These are phyloP conservation scores for Dictyostelium intermedium DNA, from an alignment of 78 protist species.

Conservation along the genomic window DNA sequence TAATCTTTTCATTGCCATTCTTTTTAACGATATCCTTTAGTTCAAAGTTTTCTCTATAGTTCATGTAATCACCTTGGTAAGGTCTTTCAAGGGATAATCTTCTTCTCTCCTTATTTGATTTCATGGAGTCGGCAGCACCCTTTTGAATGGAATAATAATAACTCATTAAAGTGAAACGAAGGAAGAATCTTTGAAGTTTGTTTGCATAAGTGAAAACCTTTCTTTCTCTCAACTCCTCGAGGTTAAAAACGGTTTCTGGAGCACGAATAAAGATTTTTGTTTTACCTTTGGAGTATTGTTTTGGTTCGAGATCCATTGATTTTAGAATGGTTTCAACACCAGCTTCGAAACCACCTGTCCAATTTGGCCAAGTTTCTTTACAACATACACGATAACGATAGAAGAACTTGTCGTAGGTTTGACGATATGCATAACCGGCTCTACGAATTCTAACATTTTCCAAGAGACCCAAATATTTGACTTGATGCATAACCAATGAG, in stretches of 20 bases:
- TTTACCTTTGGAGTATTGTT: conserved; percentile 76
- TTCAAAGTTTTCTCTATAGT: conserved; percentile 80
- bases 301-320: conserved; percentile 57
- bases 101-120: conserved; percentile 71
- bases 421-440: conserved; percentile 94
- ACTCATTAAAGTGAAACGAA: conserved; percentile 54
- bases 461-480: conserved; percentile 90
- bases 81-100: conserved; percentile 71
- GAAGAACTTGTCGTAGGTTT: conserved; percentile 88
- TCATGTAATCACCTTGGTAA: conserved; percentile 78
- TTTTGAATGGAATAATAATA: conserved; percentile 78
- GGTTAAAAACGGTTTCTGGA: conserved; percentile 85
- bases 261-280: conserved; percentile 90
- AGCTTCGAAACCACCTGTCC: conserved; percentile 48
- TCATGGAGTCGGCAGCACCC: conserved; percentile 48
- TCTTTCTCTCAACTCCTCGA: conserved; percentile 82
- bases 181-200: conserved; percentile 79
- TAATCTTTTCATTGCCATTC: conserved; percentile 67
- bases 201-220: conserved; percentile 84
- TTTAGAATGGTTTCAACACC: conserved; percentile 54
- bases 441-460: conserved; percentile 92
- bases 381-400: conserved; percentile 82
- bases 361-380: conserved; percentile 85
- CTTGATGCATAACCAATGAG: conserved; percentile 82
- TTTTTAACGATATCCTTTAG: conserved; percentile 65